These are phyloP conservation scores for Ilyonectria sp. DNA, from an alignment of 2,329 filamentous ascomycete genomes.

Conservation along the genomic window DNA sequence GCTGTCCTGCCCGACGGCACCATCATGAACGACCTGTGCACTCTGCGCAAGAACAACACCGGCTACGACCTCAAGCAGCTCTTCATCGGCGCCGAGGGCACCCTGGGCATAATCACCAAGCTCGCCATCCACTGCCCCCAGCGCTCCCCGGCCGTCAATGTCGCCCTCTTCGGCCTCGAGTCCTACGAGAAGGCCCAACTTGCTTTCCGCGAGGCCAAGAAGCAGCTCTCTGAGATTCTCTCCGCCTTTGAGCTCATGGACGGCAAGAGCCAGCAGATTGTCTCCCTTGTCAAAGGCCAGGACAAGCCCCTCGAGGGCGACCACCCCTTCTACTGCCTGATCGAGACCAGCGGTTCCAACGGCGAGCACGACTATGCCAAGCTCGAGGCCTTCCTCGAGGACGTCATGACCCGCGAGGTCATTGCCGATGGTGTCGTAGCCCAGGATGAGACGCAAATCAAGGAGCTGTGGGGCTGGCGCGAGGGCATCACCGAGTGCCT, in stretches of 20 bases:
- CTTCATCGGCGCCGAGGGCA: slow-evolving; percentile 96
- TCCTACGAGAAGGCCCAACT: slow-evolving; percentile 91
- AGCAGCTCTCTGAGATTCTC: slow-evolving; percentile 92
- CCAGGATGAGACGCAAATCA: slow-evolving; percentile 92
- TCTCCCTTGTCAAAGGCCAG: slow-evolving; percentile 80
- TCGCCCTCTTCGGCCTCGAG: slow-evolving; percentile 92
- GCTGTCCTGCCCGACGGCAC: slow-evolving; percentile 95
- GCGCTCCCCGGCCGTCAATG: slow-evolving; percentile 89
- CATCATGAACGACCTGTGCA: slow-evolving; percentile 89
- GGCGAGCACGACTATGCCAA: slow-evolving; percentile 94
- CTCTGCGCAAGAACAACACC: slow-evolving; percentile 97
- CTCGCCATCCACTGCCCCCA: slow-evolving; percentile 92
- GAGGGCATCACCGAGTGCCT: slow-evolving; percentile 93
- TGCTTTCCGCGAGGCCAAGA: slow-evolving; percentile 91
- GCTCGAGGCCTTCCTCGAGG: slow-evolving; percentile 89
- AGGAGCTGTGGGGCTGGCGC: slow-evolving; percentile 89
- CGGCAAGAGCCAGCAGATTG: slow-evolving; percentile 82
- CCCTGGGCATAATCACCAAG: slow-evolving; percentile 93
- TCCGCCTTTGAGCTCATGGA: slow-evolving; percentile 99
- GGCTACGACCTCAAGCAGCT: slow-evolving; percentile 98
- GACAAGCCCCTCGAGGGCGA: slow-evolving; percentile 86
- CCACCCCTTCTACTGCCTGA: slow-evolving; percentile 94
- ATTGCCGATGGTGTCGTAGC: slow-evolving; percentile 92
- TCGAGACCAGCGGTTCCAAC: slow-evolving; percentile 97
- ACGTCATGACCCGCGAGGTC: slow-evolving; percentile 90